Percentiles rank a stretch among this genome's conserved stretches.
phyloP scores from a whole-genome alignment of 2,329 filamentous ascomycete species.

The Alternaria consortialis region DNA sequence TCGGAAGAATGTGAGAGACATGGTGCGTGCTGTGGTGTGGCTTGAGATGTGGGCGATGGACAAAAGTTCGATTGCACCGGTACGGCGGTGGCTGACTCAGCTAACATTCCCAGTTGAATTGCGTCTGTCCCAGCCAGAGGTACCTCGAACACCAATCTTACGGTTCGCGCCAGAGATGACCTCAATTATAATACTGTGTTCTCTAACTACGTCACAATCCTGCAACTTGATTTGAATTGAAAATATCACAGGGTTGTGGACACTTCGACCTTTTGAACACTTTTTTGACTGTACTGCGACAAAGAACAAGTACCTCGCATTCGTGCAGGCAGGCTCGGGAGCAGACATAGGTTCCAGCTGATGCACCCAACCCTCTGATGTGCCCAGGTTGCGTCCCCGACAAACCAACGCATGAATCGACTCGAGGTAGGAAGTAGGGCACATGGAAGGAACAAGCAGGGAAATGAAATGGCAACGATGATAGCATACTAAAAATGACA shows the following conservation, averaged over 20 bases:
- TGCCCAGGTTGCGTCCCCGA: too few relatives aligned
- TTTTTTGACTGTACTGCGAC: background rate
- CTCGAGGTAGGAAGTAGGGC: too few relatives aligned
- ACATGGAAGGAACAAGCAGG: too few relatives aligned
- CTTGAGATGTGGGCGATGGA: background rate
- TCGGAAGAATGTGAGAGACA: slow-evolving; percentile 53
- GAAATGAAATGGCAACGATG: too few relatives aligned
- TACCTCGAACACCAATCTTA: background rate
- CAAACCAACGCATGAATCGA: too few relatives aligned
- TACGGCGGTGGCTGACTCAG: slow-evolving; percentile 20
- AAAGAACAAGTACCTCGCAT: background rate
- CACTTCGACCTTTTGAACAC: background rate
- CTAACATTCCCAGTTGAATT: background rate
- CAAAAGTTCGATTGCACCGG: slow-evolving; percentile 22
- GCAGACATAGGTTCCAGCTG: too few relatives aligned
- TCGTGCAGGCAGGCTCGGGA: too few relatives aligned
- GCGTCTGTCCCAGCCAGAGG: background rate
- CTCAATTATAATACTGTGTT: background rate
- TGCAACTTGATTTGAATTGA: background rate
- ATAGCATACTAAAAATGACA: background rate
- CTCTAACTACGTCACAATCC: background rate
- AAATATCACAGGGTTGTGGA: background rate
- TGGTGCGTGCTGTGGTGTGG: slow-evolving; percentile 28
- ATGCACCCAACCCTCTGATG: too few relatives aligned
- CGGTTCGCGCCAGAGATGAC: background rate